Conservation (phyloP, 2,329 filamentous ascomycete species). For the Eutypa lata region DNA sequence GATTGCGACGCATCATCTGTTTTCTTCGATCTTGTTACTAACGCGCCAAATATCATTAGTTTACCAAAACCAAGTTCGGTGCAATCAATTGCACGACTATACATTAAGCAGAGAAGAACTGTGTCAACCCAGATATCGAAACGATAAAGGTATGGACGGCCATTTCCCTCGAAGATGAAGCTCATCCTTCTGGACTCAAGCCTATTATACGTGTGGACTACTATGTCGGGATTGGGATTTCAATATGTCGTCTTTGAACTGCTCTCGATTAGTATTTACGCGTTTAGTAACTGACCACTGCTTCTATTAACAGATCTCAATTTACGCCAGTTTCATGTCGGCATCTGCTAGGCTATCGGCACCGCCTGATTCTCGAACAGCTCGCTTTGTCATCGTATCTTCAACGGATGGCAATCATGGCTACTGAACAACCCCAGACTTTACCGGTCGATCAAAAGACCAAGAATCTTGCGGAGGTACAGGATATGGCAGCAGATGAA, state of each 20-base stretch:
- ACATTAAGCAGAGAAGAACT: no score
- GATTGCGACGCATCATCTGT: no score
- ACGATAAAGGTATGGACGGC: no score
- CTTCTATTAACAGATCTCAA: not conserved
- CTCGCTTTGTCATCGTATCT: not conserved
- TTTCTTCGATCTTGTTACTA: no score
- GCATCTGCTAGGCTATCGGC: not conserved
- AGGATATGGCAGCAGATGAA: constrained; percentile 49
- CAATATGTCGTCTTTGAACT: not conserved
- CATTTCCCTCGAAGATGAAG: no score
- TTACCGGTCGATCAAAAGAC: constrained; percentile 20
- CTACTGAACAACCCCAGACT: constrained; percentile 27
- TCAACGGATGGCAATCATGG: constrained; percentile 28
- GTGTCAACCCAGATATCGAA: no score
- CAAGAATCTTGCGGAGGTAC: constrained; percentile 8
- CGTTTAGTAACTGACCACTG: not conserved
- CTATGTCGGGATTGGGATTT: no score
- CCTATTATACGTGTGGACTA: no score
- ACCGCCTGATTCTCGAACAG: not conserved
- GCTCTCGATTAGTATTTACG: not conserved
- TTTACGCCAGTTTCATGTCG: constrained; percentile 4
- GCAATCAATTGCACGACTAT: no score
- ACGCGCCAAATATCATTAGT: no score
- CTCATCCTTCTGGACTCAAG: no score
- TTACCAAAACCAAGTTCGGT: no score